These are phyloP conservation scores for Neonectria ditissima DNA, from an alignment of 2,329 filamentous ascomycete genomes.

Conservation along the genomic window DNA sequence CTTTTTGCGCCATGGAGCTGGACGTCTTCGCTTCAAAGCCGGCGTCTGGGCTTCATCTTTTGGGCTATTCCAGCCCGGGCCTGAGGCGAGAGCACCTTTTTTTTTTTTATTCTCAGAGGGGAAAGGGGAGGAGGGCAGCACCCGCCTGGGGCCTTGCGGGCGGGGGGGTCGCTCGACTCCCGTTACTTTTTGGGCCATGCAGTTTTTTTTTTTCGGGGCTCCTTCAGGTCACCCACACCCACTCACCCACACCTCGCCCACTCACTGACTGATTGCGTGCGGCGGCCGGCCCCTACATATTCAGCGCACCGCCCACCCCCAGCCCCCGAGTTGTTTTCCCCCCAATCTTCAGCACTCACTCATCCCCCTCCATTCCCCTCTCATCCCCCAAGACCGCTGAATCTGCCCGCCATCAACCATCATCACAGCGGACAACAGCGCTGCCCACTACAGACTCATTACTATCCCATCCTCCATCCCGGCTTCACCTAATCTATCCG, in stretches of 20 bases:
- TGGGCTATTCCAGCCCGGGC: not conserved
- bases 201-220: slow-evolving; percentile 33
- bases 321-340: slow-evolving; percentile 47
- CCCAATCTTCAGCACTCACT: slow-evolving; percentile 47
- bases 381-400: slow-evolving; percentile 44
- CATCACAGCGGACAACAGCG: slow-evolving; percentile 34
- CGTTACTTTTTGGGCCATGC: slow-evolving; percentile 20
- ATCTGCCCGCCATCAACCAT: slow-evolving; percentile 43
- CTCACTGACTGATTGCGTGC: slow-evolving; percentile 49
- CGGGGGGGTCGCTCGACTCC: slow-evolving; percentile 20
- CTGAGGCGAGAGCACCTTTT: not conserved
- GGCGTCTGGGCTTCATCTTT: not conserved
- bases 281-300: slow-evolving; percentile 50
- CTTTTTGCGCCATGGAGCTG: not conserved
- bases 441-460: slow-evolving; percentile 37
- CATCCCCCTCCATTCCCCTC: slow-evolving; percentile 42
- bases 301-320: slow-evolving; percentile 51
- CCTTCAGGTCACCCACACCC: slow-evolving; percentile 31
- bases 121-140: slow-evolving; percentile 15
- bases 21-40: too few relatives aligned
- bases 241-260: slow-evolving; percentile 6
- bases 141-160: slow-evolving; percentile 8
- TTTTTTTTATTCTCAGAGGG: slow-evolving; percentile 4
- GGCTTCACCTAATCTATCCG: slow-evolving; percentile 9
- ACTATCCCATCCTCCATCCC: slow-evolving; percentile 14